Base-by-base conservation (phyloP, 257 asterid genomes). In the Linaria vulgaris region DNA sequence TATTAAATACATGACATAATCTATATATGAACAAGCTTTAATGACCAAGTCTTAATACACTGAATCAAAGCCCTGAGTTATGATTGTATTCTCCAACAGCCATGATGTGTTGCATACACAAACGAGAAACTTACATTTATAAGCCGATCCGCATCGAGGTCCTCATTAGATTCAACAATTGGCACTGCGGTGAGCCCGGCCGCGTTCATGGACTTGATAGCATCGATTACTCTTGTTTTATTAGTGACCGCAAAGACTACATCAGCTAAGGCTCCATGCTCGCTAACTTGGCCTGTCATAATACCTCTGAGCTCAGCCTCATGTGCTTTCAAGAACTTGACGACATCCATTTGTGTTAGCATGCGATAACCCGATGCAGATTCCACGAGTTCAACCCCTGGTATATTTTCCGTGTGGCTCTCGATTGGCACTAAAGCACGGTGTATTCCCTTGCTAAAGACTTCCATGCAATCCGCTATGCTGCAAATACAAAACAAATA, bases 381-480 rank as follows among this genome's bases (percentile, higher is more conserved):
- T n/a, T 89, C 97, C 9, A 79, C 69, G 1, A 92, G 94, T 31
- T 89, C 94, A 0, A 85, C 96, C 24, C 96, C 97, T 0, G 72
- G 69, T 61, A 78, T 41, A n/a, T 78, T 82, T n/a, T 89, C 97
- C 43, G 67, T 59, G 16, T 85, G 89, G 73, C 95, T 74, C 61
- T 80, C 94, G 0, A 84, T 54, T 0, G 95, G 99, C 14, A 92
- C 91, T 61, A 89, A 61, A n/a, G 97, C 90, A 4, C 97, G 66
- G 69, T 89, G 99, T 56, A 92, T 80, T 45, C 97, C 97, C 75
- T 87, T 89, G 84, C 99, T 80, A 9, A 92, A 81, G 27, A 92
- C 90, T 80, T 92, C 97, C 96, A 92, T 89, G 58, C 96, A 89
- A 66, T 92, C 99, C 10, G 82, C 66, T 62, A 86, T 59, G 73